Conservation (phyloP, 768 basidiomycete genomes). For the Macrolepiota dolichaula region DNA sequence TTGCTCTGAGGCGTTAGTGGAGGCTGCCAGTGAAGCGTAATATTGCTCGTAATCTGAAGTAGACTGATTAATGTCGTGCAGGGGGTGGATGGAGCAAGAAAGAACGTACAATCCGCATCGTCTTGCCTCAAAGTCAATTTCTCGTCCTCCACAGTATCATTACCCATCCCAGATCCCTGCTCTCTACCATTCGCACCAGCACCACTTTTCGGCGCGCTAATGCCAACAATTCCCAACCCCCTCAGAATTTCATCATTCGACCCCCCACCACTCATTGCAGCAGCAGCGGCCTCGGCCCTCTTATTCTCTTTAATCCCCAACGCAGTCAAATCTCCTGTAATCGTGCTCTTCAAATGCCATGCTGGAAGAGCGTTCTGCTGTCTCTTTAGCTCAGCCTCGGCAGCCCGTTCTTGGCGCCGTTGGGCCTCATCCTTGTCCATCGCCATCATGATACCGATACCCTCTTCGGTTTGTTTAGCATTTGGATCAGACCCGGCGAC, state of each 20-base stretch:
- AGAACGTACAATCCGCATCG: conserved; percentile 62
- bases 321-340: conserved; percentile 88
- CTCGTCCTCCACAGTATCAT: conserved; percentile 24
- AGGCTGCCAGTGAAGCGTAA: conserved; percentile 74
- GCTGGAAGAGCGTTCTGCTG: conserved; percentile 89
- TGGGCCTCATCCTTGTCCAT: conserved; percentile 86
- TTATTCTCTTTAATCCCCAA: conserved; percentile 74
- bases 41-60: conserved; percentile 74
- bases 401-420: conserved; percentile 68
- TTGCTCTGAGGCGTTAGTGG: conserved; percentile 48
- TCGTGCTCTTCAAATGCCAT: conserved; percentile 96
- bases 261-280: conserved; percentile 3
- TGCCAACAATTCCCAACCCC: conserved; percentile 59
- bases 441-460: conserved; percentile 82
- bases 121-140: conserved; percentile 44
- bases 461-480: conserved; percentile 59
- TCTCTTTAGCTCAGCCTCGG: conserved; percentile 79
- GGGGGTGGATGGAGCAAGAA: not conserved
- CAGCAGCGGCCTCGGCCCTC: conserved; percentile 37
- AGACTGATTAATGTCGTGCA: not conserved
- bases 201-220: conserved; percentile 17
- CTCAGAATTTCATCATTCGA: conserved; percentile 73
- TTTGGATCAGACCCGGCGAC: conserved; percentile 68
- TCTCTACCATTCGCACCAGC: conserved; percentile 18
- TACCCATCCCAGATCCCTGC: conserved; percentile 16